These are phyloP conservation scores for Plantago coronopus DNA, from an alignment of 305 asterid species.

Conservation along the genomic window DNA sequence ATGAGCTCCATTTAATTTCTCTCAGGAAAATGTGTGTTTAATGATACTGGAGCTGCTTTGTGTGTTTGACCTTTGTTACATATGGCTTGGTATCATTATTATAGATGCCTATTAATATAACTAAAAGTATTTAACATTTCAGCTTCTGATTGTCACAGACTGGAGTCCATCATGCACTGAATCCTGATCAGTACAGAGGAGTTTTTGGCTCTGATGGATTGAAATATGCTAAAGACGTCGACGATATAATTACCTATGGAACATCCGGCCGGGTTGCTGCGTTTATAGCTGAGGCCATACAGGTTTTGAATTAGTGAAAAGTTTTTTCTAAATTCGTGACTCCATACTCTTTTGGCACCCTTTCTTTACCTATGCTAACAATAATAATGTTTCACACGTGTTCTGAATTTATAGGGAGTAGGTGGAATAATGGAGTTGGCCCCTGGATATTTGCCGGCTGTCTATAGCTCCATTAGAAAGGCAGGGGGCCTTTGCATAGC, in stretches of 20 bases:
- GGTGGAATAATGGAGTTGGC: constrained; percentile 96
- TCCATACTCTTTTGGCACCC: too few species aligned
- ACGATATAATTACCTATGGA: constrained; percentile 72
- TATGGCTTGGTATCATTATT: too few species aligned
- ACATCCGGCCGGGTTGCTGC: constrained; percentile 82
- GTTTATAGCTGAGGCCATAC: constrained; percentile 85
- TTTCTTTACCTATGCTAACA: too few species aligned
- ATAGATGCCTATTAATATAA: too few species aligned
- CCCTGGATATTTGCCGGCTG: constrained; percentile 87
- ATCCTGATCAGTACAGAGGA: constrained; percentile 83
- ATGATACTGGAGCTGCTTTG: too few species aligned
- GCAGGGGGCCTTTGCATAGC: constrained; percentile 92
- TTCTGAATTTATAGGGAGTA: constrained; percentile 57
- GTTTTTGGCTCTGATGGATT: constrained; percentile 69
- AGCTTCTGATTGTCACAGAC: constrained; percentile 38
- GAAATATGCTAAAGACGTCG: constrained; percentile 76
- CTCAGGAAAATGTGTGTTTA: too few species aligned
- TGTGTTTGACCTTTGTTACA: too few species aligned
- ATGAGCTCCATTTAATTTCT: too few species aligned
- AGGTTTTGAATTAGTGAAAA: constrained; percentile 41
- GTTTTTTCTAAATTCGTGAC: not conserved
- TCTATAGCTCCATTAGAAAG: constrained; percentile 53
- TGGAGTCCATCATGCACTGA: constrained; percentile 82
- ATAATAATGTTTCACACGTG: not conserved
- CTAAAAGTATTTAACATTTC: not conserved